Percentiles rank a stretch among this genome's conserved stretches.
Evolutionary conservation across 441 rosid genomes (phyloP).

Genomic region (Populus hybrid): DNA sequence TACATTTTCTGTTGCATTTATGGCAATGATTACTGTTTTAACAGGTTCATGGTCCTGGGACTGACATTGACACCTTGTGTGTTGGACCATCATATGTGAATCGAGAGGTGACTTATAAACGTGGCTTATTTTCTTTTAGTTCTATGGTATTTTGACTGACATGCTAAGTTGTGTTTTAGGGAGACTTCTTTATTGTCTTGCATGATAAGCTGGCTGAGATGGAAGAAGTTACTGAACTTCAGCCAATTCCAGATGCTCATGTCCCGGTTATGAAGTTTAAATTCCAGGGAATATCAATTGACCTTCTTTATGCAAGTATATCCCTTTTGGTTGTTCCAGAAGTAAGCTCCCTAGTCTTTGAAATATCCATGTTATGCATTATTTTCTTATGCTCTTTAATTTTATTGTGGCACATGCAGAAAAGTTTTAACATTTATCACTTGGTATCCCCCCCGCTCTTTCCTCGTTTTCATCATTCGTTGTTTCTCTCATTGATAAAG

Average conservation of each 20-base stretch:
- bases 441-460: background rate
- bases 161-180: conserved; percentile 26
- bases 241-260: conserved; percentile 70
- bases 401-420: background rate
- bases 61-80: conserved; percentile 67
- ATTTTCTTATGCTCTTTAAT: background rate
- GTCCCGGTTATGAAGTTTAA: conserved; percentile 77
- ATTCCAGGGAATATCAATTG: conserved; percentile 60
- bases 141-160: background rate
- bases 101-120: conserved; percentile 48
- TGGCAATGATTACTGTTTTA: background rate
- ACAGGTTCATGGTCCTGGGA: conserved; percentile 76
- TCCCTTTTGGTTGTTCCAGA: conserved; percentile 54
- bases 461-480: background rate
- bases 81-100: conserved; percentile 71
- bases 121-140: background rate
- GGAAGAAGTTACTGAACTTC: conserved; percentile 66
- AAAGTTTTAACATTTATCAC: background rate
- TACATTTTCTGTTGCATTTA: background rate
- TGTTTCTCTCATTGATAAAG: background rate
- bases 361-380: background rate
- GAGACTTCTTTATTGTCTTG: conserved; percentile 61
- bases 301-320: conserved; percentile 70
- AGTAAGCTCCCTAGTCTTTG: conserved; percentile 32
- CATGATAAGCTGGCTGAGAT: conserved; percentile 49